Percentiles rank a stretch among this genome's conserved stretches.
These are phyloP conservation scores for Puccinia horiana DNA, from an alignment of 1,284 basidiomycete species.

Conservation along the genomic window DNA sequence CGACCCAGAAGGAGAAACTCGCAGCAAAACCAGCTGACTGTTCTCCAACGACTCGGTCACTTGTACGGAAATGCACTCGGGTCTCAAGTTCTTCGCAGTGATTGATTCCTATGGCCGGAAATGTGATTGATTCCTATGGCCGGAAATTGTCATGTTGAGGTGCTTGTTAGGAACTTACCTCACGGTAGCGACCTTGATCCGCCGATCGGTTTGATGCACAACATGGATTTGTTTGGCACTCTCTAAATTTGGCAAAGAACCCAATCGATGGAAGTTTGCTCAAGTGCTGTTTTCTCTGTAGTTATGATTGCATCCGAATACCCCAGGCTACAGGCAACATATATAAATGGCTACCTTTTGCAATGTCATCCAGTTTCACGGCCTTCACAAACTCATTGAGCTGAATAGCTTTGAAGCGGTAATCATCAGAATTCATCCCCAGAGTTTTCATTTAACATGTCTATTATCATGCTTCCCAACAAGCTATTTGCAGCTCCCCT, in stretches of 20 bases:
- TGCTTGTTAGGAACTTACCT: neutral
- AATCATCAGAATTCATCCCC: no score
- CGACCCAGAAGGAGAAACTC: neutral
- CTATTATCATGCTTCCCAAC: neutral
- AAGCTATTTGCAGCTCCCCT: neutral
- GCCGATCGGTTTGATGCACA: slow-evolving; percentile 1
- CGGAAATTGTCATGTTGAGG: neutral
- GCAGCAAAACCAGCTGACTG: neutral
- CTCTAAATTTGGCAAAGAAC: neutral
- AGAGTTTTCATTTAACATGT: neutral
- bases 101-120: neutral
- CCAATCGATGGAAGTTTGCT: neutral
- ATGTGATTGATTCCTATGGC: neutral
- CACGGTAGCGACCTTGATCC: neutral
- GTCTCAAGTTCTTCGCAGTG: neutral
- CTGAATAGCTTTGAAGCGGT: no score
- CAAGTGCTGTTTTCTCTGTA: neutral
- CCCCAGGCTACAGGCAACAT: neutral
- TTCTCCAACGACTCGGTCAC: neutral
- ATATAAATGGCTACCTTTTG: neutral
- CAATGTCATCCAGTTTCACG: neutral
- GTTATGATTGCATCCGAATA: neutral
- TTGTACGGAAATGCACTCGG: neutral
- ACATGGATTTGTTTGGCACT: slow-evolving; percentile 9
- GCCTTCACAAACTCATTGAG: no score